Evolutionary conservation across 164 flowering plant species (phyloP), one percentile per base, ranked within the genome.

Genomic region (Stephania japonica): DNA sequence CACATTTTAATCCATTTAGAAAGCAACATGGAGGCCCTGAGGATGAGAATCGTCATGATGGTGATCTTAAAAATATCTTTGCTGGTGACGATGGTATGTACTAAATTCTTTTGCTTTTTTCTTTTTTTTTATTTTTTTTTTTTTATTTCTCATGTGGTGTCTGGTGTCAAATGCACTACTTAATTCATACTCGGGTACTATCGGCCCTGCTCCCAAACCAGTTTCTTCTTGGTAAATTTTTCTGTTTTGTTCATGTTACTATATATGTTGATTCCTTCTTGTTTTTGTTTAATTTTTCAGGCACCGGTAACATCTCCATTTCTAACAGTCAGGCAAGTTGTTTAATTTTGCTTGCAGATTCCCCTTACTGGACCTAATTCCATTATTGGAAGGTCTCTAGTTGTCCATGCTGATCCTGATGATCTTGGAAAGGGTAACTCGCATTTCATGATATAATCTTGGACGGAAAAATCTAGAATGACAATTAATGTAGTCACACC

Each of bases 401-500:
- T 95, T 81, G 98, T 95, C 69, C 99, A 95, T 84, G 92, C 81
- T 9, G 99, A 93, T 83, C 91, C 98, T 75, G 99, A 95, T 89
- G 99, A 95, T 80, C 94, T 95, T 75, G 98, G 99, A 79, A 91
- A 82, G 85, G 99, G 99, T 95, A 81, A 77, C 65, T 10, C 43
- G 65, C 3, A 69, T 64, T 41, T 65, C 16, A 49, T 7, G 41
- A 27, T 14, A 1, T 44, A 68, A n/a, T n/a, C n/a, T n/a, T n/a
- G n/a, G n/a, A n/a, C n/a, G n/a, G n/a, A n/a, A n/a, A n/a, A n/a
- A n/a, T n/a, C n/a, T n/a, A n/a, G n/a, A n/a, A n/a, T n/a, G n/a
- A n/a, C n/a, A n/a, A n/a, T n/a, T n/a, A n/a, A n/a, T n/a, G n/a
- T n/a, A n/a, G n/a, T n/a, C n/a, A n/a, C n/a, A n/a, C n/a, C n/a